Percentiles rank a stretch among this genome's conserved stretches.
Conservation (phyloP, 208 protist species). For the Phytomonas francai region DNA sequence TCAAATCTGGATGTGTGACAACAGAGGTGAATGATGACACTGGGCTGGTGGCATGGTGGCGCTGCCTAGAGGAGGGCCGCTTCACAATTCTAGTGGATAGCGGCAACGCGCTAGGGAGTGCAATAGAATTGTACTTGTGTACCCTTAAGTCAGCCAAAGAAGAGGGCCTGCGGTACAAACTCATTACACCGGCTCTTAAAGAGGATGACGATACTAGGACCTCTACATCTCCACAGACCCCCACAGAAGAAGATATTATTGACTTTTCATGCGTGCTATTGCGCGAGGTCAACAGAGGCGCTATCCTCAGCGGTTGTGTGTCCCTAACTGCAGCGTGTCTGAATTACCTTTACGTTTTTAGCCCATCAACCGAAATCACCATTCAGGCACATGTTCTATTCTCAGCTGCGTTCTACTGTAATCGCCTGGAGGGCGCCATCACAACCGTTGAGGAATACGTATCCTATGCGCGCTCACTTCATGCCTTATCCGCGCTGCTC, state of each 20-base stretch:
- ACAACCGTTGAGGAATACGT: constrained; percentile 82
- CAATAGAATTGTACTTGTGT: constrained; percentile 66
- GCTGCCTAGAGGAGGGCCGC: constrained; percentile 46
- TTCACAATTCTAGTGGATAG: constrained; percentile 74
- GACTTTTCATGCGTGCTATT: constrained; percentile 69
- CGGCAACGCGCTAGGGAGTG: constrained; percentile 51
- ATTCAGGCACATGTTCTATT: constrained; percentile 77
- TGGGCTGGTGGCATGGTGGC: constrained; percentile 75
- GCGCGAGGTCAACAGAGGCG: constrained; percentile 70
- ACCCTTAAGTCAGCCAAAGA: constrained; percentile 54
- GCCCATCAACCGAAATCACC: constrained; percentile 48
- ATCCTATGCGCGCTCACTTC: constrained; percentile 64
- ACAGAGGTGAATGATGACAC: constrained; percentile 57
- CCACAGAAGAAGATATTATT: constrained; percentile 51
- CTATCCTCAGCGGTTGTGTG: constrained; percentile 65
- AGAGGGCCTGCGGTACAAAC: constrained; percentile 66
- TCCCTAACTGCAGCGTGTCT: constrained; percentile 78
- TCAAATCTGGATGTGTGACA: constrained; percentile 48
- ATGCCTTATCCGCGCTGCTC: constrained; percentile 59
- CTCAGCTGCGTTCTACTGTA: constrained; percentile 71
- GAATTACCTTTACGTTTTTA: constrained; percentile 77
- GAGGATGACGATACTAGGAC: not conserved
- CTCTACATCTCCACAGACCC: constrained; percentile 9
- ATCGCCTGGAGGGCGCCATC: constrained; percentile 74
- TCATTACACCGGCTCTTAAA: constrained; percentile 24